These are phyloP conservation scores for Lodderomyces margitis DNA, from an alignment of 1,139 yeast species.

Conservation along the genomic window DNA sequence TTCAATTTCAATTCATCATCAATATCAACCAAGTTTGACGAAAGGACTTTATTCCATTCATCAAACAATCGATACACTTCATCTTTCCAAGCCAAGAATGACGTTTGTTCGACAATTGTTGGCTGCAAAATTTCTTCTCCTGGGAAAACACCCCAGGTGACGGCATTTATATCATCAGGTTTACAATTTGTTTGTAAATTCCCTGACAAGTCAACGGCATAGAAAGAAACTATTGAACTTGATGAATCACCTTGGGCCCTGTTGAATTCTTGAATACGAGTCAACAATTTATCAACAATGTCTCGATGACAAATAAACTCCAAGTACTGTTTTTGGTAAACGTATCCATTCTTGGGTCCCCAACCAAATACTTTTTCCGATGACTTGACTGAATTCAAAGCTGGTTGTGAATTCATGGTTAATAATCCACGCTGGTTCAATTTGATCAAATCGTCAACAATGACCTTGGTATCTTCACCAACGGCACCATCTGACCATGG, in stretches of 20 bases:
- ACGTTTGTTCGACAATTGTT: conserved; percentile 85
- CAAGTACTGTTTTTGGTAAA: conserved; percentile 88
- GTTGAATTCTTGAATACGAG: conserved; percentile 38
- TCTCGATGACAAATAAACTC: conserved; percentile 75
- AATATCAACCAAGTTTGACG: conserved; percentile 34
- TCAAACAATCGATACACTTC: conserved; percentile 81
- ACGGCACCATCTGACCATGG: conserved; percentile 97
- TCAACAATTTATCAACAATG: conserved; percentile 39
- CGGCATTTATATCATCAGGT: conserved; percentile 84
- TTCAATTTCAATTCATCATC: conserved; percentile 28
- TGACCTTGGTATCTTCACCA: conserved; percentile 69
- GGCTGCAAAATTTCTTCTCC: conserved; percentile 90
- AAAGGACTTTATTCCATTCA: conserved; percentile 71
- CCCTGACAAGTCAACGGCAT: conserved; percentile 69
- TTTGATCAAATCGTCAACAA: conserved; percentile 56
- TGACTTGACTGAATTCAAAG: conserved; percentile 76
- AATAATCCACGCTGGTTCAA: conserved; percentile 67
- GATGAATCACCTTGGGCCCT: conserved; percentile 38
- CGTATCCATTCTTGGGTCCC: conserved; percentile 94
- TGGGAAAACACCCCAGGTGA: conserved; percentile 97
- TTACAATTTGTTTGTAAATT: conserved; percentile 63
- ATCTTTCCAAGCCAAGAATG: conserved; percentile 95
- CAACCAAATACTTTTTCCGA: conserved; percentile 78
- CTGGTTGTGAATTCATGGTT: conserved; percentile 95
- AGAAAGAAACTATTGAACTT: conserved; percentile 61